Base-by-base conservation (phyloP, 495 filamentous ascomycete genomes). In the Aspergillus mulundensis region DNA sequence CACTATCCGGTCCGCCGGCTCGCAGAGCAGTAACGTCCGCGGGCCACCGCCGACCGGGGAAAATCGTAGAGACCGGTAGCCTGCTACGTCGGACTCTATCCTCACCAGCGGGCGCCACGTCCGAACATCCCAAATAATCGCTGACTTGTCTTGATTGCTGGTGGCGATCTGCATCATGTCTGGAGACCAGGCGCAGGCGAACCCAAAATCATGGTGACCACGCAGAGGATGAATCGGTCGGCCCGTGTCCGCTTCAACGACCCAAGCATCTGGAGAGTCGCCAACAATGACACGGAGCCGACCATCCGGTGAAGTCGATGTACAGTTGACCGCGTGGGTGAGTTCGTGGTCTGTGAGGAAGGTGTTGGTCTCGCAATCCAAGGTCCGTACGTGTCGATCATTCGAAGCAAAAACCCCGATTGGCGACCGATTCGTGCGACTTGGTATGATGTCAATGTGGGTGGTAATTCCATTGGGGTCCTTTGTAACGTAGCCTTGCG, bases 101-200 rank as follows among this genome's bases (percentile, higher is more conserved):
- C 81, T 81, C 52, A 78, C 75, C 6, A 96, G 70, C 40, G 80
- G 66, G 14, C 70, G 77, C 86, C 86, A 89, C 44, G 80, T 86
- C 20, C 93, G 83, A 3, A 88, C 86, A 65, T 97, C 93, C 84
- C 86, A 96, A 60, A 97, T 87, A 50, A 87, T 85, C 59, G 93
- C 81, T 15, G 82, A 83, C 69, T 81, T 86, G 76, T 97, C 93
- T 67, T 97, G 92, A 58, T 91, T 93, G 45, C 87, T 90, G 4
- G 93, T 96, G 11, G 93, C 93, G 52, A 96, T 84, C 45, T 88
- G 89, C 67, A 85, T 85, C 53, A 92, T 91, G 69, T 96, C 89
- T 19, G 89, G 87, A 5, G 90, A 85, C 93, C 93, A 97, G 60
- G 87, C 91, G 61, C 88, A 93, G 3, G 92, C 89, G 58, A 97